These are phyloP conservation scores for Calendula officinalis DNA, from an alignment of 129 eudicot genomes.

Conservation along the genomic window DNA sequence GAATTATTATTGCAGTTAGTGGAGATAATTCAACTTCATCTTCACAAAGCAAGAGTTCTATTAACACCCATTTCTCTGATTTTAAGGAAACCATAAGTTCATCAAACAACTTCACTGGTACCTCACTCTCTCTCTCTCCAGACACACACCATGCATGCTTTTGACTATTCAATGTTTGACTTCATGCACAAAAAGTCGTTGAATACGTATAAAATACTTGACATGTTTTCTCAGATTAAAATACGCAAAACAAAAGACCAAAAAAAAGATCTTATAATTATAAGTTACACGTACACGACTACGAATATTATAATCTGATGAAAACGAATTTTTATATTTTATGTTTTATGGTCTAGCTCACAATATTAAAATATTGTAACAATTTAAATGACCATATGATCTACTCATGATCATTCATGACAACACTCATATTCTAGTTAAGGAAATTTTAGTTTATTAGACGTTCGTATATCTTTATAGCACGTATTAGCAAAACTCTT, in stretches of 20 bases:
- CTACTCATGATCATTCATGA: too few relatives aligned
- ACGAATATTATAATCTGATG: too few relatives aligned
- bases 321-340: too few relatives aligned
- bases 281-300: too few relatives aligned
- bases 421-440: too few relatives aligned
- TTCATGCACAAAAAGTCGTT: conserved; percentile 8
- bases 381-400: not conserved
- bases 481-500: too few relatives aligned
- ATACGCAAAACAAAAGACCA: too few relatives aligned
- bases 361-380: not conserved
- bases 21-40: conserved; percentile 37
- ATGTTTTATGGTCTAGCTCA: too few relatives aligned
- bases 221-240: not conserved
- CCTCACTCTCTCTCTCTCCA: conserved; percentile 1
- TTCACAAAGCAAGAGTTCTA: conserved; percentile 53
- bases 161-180: conserved; percentile 23
- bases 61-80: conserved; percentile 31
- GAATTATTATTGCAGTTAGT: conserved; percentile 9
- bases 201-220: not conserved
- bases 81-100: conserved; percentile 39
- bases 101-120: conserved; percentile 36
- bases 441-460: too few relatives aligned
- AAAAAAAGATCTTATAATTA: too few relatives aligned
- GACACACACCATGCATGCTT: conserved; percentile 5
- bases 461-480: too few relatives aligned